These are phyloP conservation scores for Coemansia aciculifera DNA, from an alignment of 192 early-diverging fungal species.

Conservation along the genomic window DNA sequence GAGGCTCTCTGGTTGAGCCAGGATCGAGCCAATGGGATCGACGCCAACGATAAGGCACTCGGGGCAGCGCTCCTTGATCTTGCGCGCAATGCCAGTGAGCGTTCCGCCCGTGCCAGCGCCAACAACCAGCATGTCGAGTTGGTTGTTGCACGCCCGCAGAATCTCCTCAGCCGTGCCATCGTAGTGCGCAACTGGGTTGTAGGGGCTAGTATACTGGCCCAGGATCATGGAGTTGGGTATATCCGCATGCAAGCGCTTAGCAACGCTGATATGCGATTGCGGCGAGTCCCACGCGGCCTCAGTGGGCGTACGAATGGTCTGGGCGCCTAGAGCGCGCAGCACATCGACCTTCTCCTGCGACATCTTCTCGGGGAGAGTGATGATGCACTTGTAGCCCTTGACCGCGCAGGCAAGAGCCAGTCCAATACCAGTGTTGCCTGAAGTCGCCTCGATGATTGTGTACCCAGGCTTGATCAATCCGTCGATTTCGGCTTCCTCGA, in stretches of 20 bases:
- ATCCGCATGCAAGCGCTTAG: slow-evolving; percentile 87
- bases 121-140: slow-evolving; percentile 95
- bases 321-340: slow-evolving; percentile 94
- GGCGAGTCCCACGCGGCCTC: slow-evolving; percentile 99
- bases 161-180: slow-evolving; percentile 89
- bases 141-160: slow-evolving; percentile 73
- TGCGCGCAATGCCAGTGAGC: slow-evolving; percentile 89
- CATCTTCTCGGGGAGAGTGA: slow-evolving; percentile 99
- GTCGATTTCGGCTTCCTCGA: slow-evolving; percentile 91
- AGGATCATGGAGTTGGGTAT: slow-evolving; percentile 96
- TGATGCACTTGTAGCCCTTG: slow-evolving; percentile 97
- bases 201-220: slow-evolving; percentile 95
- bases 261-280: slow-evolving; percentile 98
- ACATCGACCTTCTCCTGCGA: slow-evolving; percentile 99
- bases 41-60: slow-evolving; percentile 83
- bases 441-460: slow-evolving; percentile 98
- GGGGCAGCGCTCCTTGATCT: slow-evolving; percentile 94
- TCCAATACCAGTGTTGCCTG: slow-evolving; percentile 99
- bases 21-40: slow-evolving; percentile 92
- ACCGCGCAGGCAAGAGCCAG: slow-evolving; percentile 96
- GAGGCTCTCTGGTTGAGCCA: slow-evolving; percentile 83
- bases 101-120: slow-evolving; percentile 97
- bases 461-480: slow-evolving; percentile 88
- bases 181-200: slow-evolving; percentile 99
- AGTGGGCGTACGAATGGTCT: slow-evolving; percentile 98